Percentiles rank a stretch among this genome's conserved stretches.
phyloP scores from a whole-genome alignment of 225 moss, liverwort and hornwort species.

The Pseudisothecium myosuroides region DNA sequence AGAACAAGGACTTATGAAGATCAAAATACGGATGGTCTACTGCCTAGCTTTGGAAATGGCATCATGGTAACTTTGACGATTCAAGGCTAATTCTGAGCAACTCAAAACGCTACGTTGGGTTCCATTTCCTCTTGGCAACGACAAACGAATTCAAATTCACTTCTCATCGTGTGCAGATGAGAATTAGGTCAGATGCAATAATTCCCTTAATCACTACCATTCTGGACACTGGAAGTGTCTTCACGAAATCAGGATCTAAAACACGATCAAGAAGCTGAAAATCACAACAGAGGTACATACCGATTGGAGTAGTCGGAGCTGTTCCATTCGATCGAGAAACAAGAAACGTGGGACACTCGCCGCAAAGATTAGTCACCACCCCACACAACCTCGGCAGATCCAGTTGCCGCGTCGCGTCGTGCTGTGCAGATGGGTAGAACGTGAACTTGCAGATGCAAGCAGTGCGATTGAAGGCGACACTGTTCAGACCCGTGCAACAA shows the following conservation, averaged over 20 bases:
- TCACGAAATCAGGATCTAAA: not conserved
- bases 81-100: not conserved
- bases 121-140: not conserved
- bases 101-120: not conserved
- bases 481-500: slow-evolving; percentile 19
- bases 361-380: slow-evolving; percentile 17
- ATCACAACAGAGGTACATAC: not conserved
- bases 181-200: not conserved
- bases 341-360: slow-evolving; percentile 22
- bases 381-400: slow-evolving; percentile 17
- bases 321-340: not conserved
- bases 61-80: not conserved
- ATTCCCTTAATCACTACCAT: not conserved
- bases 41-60: not conserved
- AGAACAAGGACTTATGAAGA: not conserved
- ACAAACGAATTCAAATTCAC: not conserved
- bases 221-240: not conserved
- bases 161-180: not conserved
- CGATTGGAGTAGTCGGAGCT: not conserved
- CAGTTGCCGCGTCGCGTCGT: slow-evolving; percentile 15
- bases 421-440: slow-evolving; percentile 17
- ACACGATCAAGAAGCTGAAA: not conserved
- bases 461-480: slow-evolving; percentile 9
- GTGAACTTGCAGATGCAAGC: slow-evolving; percentile 31
- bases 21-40: not conserved